These are phyloP conservation scores for Phytophthora meadii DNA, from an alignment of 352 stramenopile species.

Conservation along the genomic window DNA sequence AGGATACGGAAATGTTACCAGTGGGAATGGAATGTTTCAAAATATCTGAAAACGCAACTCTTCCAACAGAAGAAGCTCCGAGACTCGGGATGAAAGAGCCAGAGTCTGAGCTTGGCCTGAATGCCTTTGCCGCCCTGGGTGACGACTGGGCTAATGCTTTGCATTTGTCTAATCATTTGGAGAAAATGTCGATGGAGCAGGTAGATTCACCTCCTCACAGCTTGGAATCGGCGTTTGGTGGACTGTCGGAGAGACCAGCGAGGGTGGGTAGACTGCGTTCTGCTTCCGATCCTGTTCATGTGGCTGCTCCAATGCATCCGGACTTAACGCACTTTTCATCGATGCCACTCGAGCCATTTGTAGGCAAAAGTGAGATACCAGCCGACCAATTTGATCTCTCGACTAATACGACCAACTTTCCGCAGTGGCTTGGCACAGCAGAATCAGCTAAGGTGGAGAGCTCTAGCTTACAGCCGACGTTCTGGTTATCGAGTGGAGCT, in stretches of 20 bases:
- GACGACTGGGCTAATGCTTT: slow-evolving; percentile 47
- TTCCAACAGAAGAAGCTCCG: slow-evolving; percentile 15
- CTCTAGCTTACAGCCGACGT: not conserved
- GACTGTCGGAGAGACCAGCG: not conserved
- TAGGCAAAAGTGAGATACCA: slow-evolving; percentile 4
- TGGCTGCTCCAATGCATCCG: slow-evolving; percentile 9
- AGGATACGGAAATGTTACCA: slow-evolving; percentile 50
- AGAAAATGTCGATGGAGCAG: slow-evolving; percentile 72
- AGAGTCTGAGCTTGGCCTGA: slow-evolving; percentile 31
- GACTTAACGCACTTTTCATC: slow-evolving; percentile 27
- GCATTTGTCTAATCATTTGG: slow-evolving; percentile 66
- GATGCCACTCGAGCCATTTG: slow-evolving; percentile 10
- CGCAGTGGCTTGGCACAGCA: slow-evolving; percentile 15
- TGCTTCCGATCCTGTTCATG: slow-evolving; percentile 30
- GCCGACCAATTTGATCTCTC: not conserved
- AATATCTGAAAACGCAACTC: slow-evolving; percentile 32
- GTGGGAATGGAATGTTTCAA: slow-evolving; percentile 53
- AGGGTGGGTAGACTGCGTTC: slow-evolving; percentile 22
- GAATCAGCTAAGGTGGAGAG: slow-evolving; percentile 3
- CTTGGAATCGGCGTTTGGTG: slow-evolving; percentile 18
- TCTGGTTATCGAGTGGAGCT: slow-evolving; percentile 19
- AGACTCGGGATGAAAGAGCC: slow-evolving; percentile 23
- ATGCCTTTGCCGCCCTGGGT: slow-evolving; percentile 26
- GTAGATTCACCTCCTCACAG: slow-evolving; percentile 16
- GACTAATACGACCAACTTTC: slow-evolving; percentile 10